Evolutionary conservation across 257 asterid genomes (phyloP), one percentile per base, ranked within the genome.

Genomic region (Fraxinus anomala): DNA sequence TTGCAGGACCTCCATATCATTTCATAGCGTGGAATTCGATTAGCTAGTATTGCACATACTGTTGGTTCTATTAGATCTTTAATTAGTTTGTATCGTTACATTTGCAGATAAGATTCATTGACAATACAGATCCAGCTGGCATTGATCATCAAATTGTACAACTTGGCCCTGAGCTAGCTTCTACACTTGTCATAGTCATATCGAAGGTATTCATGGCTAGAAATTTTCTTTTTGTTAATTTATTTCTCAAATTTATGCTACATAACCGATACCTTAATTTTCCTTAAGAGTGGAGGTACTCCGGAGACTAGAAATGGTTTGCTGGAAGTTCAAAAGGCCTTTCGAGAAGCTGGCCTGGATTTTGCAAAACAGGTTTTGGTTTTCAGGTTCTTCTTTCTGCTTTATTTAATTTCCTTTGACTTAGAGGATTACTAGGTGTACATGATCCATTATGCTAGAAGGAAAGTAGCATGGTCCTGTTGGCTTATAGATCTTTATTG

Each of bases 111-210:
- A 89, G 99, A 80, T 96, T 96, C 87, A 93, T 96, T 69, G 99
- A 96, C 88, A 96, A 96, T 83, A 96, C 98, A 24, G 99, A 96
- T 86, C 99, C 99, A 19, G 99, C 98, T 34, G 99, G 99, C 79
- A 96, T 96, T 78, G 99, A 96, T 87, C 99, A 93, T 84, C 98
- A 96, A 84, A 92, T 96, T 70, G 99, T 97, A 8, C 99, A 96
- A 80, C 97, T 96, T 82, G 99, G 98, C 40, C 78, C 82, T 74
- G 99, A 96, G 87, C 90, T 96, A 80, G 95, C 88, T 70, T 83
- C 98, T 30, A 89, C 98, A 24, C 97, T 96, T 78, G 98, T 96
- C 61, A 92, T 96, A 80, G 99, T 93, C 72, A 92, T 93, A 73
- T 96, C 99, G 16, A 96, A 96, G 97, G 99, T 94, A 69, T 81